Base-by-base conservation (phyloP, 192 early-diverging fungal species). In the Podila clonocystis region DNA sequence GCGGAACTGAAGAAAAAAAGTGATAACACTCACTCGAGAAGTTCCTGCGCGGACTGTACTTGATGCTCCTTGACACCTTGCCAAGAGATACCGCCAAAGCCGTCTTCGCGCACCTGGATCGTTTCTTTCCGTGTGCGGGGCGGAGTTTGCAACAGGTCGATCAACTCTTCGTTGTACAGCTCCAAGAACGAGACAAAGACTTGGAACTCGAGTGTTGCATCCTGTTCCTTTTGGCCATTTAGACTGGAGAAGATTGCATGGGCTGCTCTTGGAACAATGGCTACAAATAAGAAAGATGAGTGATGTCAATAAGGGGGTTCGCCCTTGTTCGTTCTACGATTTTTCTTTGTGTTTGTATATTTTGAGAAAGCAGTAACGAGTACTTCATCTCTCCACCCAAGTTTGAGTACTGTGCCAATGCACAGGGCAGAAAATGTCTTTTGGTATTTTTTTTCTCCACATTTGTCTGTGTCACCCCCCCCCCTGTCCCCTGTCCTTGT, bases 111-210 rank as follows among this genome's bases (percentile, higher is more conserved):
- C 31, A 98, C 61, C 88, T 88, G 34, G 61, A 82, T 69, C 28
- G 72, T 57, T n/a, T 75, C 62, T 58, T 75, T 73, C 22, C 84
- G 72, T 41, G 63, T 68, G 17, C 72, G 80, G 12, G 63, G 79
- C 41, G 72, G 75, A 19, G 82, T 75, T 31, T 84, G 83, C 28
- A 97, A 85, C 22, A 99, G 85, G 74, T 99, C 97, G 22, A 94
- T 92, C 45, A 98, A 84, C 61, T 98, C 96, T 74, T 99, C 97
- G 84, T 99, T 98, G 84, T 99, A 96, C n/a, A 97, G 82, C 83
- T 99, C 97, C 48, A 99, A 67, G 82, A 97, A 98, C 9, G 96
- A 95, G 8, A 97, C 94, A 41, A 68, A 85, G 29, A 90, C 83
- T 67, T 90, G 86, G 41, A 84, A 88, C 50, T 82, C 67, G 61